Conservation (phyloP, 2,329 filamentous ascomycete genomes). For the Pleoardoris graminearum region DNA sequence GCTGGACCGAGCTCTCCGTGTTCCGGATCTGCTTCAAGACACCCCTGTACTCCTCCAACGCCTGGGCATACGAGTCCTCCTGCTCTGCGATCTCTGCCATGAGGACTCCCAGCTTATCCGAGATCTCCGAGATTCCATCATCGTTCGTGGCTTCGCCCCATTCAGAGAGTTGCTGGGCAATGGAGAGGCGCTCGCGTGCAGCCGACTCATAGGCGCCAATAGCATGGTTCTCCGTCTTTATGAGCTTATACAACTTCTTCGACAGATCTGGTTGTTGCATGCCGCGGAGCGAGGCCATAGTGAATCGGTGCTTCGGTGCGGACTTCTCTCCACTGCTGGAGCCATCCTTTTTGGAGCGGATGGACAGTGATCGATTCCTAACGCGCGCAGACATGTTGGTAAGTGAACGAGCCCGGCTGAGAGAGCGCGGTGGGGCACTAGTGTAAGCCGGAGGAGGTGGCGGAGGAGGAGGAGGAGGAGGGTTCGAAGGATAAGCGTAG, state of each 20-base stretch:
- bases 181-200: slow-evolving; percentile 78
- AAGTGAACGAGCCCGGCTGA: slow-evolving; percentile 33
- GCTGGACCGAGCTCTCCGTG: slow-evolving; percentile 93
- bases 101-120: slow-evolving; percentile 93
- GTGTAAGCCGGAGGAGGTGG: slow-evolving; percentile 33
- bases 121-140: slow-evolving; percentile 83
- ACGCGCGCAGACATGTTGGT: slow-evolving; percentile 29
- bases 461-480: slow-evolving; percentile 26
- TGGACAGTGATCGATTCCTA: slow-evolving; percentile 75
- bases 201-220: slow-evolving; percentile 84
- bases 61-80: slow-evolving; percentile 85
- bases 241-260: slow-evolving; percentile 84
- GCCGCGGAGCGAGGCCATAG: slow-evolving; percentile 82
- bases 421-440: slow-evolving; percentile 24
- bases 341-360: slow-evolving; percentile 65
- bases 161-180: slow-evolving; percentile 89
- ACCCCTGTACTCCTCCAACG: slow-evolving; percentile 80
- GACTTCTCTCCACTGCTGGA: slow-evolving; percentile 49
- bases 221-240: slow-evolving; percentile 92
- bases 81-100: slow-evolving; percentile 92
- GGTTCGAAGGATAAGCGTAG: slow-evolving; percentile 27
- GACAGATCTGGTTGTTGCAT: slow-evolving; percentile 84
- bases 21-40: slow-evolving; percentile 91
- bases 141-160: slow-evolving; percentile 95
- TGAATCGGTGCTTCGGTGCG: slow-evolving; percentile 70